Percentiles rank a stretch among this genome's conserved stretches.
These are phyloP conservation scores for Tremella yokohamensis DNA, from an alignment of 768 basidiomycete genomes.

Conservation along the genomic window DNA sequence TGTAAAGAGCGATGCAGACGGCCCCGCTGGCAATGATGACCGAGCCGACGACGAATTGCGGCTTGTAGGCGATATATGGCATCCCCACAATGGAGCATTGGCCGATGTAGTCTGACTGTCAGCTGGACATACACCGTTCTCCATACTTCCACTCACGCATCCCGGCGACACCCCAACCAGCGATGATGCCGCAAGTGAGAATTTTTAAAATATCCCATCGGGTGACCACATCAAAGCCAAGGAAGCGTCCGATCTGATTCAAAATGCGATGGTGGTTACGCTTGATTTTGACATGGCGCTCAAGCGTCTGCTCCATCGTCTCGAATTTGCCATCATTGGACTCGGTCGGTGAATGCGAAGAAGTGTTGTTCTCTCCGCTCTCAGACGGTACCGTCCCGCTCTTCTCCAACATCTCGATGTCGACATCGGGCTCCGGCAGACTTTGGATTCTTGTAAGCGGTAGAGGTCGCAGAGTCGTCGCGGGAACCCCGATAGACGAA, in stretches of 20 bases:
- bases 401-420: slow-evolving; percentile 4
- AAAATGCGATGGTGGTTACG: background rate
- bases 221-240: slow-evolving; percentile 49
- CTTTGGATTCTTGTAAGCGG: slow-evolving; percentile 39
- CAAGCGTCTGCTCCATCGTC: background rate
- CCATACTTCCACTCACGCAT: slow-evolving; percentile 49
- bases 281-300: background rate
- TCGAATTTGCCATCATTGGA: background rate
- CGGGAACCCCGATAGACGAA: background rate
- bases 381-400: background rate
- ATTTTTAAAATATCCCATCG: slow-evolving; percentile 46
- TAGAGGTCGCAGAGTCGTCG: background rate
- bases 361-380: background rate
- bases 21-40: slow-evolving; percentile 51
- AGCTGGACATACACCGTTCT: background rate
- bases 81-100: slow-evolving; percentile 50
- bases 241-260: slow-evolving; percentile 24
- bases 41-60: slow-evolving; percentile 43
- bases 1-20: slow-evolving; percentile 49
- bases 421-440: slow-evolving; percentile 11
- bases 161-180: slow-evolving; percentile 49
- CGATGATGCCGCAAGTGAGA: slow-evolving; percentile 44
- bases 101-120: slow-evolving; percentile 48
- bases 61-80: slow-evolving; percentile 46
- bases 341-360: background rate